Percentiles rank a stretch among this genome's conserved stretches.
phyloP scores from a whole-genome alignment of 208 protist genomes.

The Acanthamoeba quina region DNA sequence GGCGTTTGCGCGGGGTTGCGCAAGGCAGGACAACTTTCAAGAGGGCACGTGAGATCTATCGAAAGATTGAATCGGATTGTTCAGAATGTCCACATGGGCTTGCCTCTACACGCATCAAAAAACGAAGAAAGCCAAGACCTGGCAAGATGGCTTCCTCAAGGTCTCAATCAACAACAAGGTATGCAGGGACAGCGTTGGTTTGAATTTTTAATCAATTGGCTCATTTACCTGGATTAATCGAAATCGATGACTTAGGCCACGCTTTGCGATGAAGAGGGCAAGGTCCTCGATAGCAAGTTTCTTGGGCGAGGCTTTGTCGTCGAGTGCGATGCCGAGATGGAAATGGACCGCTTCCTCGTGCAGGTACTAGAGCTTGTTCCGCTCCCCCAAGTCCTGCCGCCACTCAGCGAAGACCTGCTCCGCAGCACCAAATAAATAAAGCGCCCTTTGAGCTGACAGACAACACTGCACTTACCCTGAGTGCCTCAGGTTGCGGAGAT shows the following conservation, averaged over 20 bases:
- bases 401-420: neutral
- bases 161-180: conserved; percentile 61
- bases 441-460: neutral
- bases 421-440: neutral
- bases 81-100: conserved; percentile 21
- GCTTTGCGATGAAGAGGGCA: conserved; percentile 68
- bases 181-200: neutral
- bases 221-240: neutral
- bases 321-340: conserved; percentile 46
- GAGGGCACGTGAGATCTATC: too few relatives aligned
- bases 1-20: too few relatives aligned
- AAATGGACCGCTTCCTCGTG: conserved; percentile 67
- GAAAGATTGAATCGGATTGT: too few relatives aligned
- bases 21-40: too few relatives aligned
- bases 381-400: neutral
- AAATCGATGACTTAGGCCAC: conserved; percentile 6
- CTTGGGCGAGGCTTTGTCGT: conserved; percentile 20
- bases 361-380: conserved; percentile 14
- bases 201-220: conserved; percentile 17
- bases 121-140: conserved; percentile 62
- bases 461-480: neutral
- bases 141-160: conserved; percentile 60
- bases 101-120: conserved; percentile 73
- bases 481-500: neutral
- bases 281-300: conserved; percentile 65